Conservation (phyloP, 2,329 filamentous ascomycete genomes). For the Cladosporium halotolerans region DNA sequence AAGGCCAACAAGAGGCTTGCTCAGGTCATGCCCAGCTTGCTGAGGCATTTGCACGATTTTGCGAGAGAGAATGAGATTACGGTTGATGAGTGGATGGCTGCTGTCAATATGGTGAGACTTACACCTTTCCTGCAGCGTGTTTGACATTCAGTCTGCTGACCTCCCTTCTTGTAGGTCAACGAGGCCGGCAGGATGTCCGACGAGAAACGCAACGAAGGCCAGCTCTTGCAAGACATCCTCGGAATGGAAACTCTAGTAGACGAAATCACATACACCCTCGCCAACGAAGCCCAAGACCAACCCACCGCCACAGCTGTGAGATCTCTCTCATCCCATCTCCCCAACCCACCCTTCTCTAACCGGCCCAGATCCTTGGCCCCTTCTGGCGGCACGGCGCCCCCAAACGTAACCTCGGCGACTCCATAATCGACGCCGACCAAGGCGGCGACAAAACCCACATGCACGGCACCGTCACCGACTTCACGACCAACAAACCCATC, state of each 20-base stretch:
- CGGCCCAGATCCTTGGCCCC: constrained; percentile 61
- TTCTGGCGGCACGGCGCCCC: constrained; percentile 76
- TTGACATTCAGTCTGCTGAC: background rate
- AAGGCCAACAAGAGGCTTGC: constrained; percentile 28
- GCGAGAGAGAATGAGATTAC: constrained; percentile 54
- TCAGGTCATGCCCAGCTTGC: constrained; percentile 44
- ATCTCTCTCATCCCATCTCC: background rate
- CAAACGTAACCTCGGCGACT: constrained; percentile 60
- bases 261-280: constrained; percentile 68
- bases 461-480: constrained; percentile 56
- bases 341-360: background rate
- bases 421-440: constrained; percentile 50
- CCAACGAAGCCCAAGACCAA: constrained; percentile 42
- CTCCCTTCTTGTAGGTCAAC: constrained; percentile 42
- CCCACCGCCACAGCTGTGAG: constrained; percentile 60
- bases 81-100: constrained; percentile 53
- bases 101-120: constrained; percentile 39
- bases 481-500: constrained; percentile 58
- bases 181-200: constrained; percentile 58
- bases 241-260: constrained; percentile 59
- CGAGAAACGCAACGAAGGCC: constrained; percentile 57
- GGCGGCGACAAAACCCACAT: constrained; percentile 55
- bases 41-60: constrained; percentile 54
- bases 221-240: constrained; percentile 53
- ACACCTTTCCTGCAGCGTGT: background rate